Evolutionary conservation across 1,139 yeast genomes (phyloP).

Genomic region (Yamadazyma atlantica): DNA sequence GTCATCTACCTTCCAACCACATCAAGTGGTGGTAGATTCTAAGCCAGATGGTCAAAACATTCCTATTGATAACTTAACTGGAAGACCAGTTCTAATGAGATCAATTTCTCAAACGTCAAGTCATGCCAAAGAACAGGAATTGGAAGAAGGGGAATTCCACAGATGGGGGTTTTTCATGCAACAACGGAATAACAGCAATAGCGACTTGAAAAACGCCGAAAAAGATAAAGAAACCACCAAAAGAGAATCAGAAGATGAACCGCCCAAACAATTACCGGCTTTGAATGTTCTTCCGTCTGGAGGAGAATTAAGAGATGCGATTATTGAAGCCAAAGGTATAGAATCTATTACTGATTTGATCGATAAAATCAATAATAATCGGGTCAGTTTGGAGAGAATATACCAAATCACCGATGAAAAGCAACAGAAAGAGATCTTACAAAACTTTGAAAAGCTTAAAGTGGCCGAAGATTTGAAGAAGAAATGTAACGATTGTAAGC

Average conservation of each 20-base stretch:
- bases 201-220: slow-evolving; percentile 5
- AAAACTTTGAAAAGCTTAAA: slow-evolving; percentile 11
- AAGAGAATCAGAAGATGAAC: slow-evolving; percentile 8
- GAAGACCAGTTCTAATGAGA: slow-evolving; percentile 66
- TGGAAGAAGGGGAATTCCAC: slow-evolving; percentile 91
- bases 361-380: slow-evolving; percentile 56
- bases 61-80: slow-evolving; percentile 68
- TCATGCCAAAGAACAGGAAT: slow-evolving; percentile 73
- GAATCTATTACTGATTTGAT: slow-evolving; percentile 71
- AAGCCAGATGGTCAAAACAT: slow-evolving; percentile 52
- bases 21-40: slow-evolving; percentile 64
- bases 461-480: slow-evolving; percentile 12
- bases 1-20: slow-evolving; percentile 49
- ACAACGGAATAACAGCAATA: slow-evolving; percentile 38
- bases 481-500: slow-evolving; percentile 1
- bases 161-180: slow-evolving; percentile 77
- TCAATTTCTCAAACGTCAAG: slow-evolving; percentile 64
- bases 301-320: slow-evolving; percentile 71
- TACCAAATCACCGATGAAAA: slow-evolving; percentile 28
- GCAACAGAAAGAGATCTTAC: slow-evolving; percentile 11
- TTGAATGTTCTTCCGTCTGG: slow-evolving; percentile 65
- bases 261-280: slow-evolving; percentile 27
- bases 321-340: slow-evolving; percentile 75
- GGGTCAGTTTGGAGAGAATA: slow-evolving; percentile 55
- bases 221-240: slow-evolving; percentile 4